These are phyloP conservation scores for Exserohilum rostratum DNA, from an alignment of 2,329 filamentous ascomycete genomes.

Conservation along the genomic window DNA sequence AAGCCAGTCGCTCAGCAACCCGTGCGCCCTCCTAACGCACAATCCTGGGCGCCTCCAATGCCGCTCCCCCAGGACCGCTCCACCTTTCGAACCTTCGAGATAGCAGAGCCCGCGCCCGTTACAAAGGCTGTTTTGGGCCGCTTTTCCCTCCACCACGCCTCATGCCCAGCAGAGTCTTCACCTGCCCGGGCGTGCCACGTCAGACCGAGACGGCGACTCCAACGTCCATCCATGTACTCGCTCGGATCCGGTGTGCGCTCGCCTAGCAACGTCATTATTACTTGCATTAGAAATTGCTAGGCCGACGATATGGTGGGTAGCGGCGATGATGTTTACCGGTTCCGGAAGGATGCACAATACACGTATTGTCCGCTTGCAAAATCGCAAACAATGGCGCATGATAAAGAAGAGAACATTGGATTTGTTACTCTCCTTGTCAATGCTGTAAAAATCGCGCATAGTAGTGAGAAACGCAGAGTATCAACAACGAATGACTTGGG, in stretches of 20 bases:
- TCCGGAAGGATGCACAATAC: too few relatives aligned
- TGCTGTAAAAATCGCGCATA: too few relatives aligned
- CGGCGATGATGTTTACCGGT: background rate
- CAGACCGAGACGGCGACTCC: constrained; percentile 1
- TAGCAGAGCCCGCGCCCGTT: background rate
- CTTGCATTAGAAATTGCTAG: background rate
- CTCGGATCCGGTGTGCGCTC: background rate
- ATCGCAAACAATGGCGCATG: background rate
- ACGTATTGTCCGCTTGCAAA: too few relatives aligned
- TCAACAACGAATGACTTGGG: background rate
- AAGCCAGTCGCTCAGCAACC: constrained; percentile 17
- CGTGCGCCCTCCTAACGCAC: constrained; percentile 18
- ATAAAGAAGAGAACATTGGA: background rate
- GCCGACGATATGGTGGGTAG: background rate
- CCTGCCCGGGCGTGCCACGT: constrained; percentile 1
- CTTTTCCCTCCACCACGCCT: background rate
- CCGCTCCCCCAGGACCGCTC: constrained; percentile 13
- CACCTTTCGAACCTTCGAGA: constrained; percentile 11
- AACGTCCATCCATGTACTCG: background rate
- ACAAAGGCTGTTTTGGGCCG: background rate
- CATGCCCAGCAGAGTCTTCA: constrained; percentile 1
- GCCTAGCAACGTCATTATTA: background rate
- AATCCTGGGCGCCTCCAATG: constrained; percentile 9
- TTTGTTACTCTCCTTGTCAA: too few relatives aligned
- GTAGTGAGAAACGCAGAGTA: too few relatives aligned